Evolutionary conservation across 73 alveolate species (phyloP), one percentile per base, ranked within the genome.

Genomic region (Paramecium octaurelia): DNA sequence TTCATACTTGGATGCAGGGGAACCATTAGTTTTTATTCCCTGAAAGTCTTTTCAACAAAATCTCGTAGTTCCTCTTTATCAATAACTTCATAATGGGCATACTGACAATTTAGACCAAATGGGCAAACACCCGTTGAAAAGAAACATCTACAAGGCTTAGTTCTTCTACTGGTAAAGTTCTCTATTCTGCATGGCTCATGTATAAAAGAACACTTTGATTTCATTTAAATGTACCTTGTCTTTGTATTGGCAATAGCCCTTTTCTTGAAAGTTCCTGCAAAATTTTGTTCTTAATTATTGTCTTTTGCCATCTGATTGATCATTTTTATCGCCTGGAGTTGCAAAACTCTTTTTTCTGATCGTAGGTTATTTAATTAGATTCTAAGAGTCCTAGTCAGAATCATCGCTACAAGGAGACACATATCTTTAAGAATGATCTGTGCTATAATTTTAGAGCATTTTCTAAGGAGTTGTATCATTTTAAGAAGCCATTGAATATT

Each of bases 11-110:
- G 91, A 80, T 80, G 91, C 2, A 80, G 27, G 70, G 91, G 91
- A 80, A 80, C 91, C 91, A 80, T 80, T 20, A 80, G 48, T 48
- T 80, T 80, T 31, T 46, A 43, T 48, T 80, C 91, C 31, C 76
- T 40, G 21, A 21, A 80, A 0, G 75, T 24, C n/a, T 48, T 80
- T 31, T 80, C 91, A 24, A 80, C 75, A 48, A 80, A 80, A 18
- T 80, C 91, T 48, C 91, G 48, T 27, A 44, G 38, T 27, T 80
- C 75, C 21, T 42, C 76, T 23, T 42, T 27, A 46, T 80, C 57
- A 24, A 80, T 80, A 27, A 43, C 73, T 42, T 46, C 70, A 20
- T 40, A 80, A 23, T 80, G 91, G 18, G 57, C 46, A 46, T 80
- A 44, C 43, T 80, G 91, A 50, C 91, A 80, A 24, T 80, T 80